Conservation (phyloP, 305 asterid genomes). For the Coffea humblotiana region DNA sequence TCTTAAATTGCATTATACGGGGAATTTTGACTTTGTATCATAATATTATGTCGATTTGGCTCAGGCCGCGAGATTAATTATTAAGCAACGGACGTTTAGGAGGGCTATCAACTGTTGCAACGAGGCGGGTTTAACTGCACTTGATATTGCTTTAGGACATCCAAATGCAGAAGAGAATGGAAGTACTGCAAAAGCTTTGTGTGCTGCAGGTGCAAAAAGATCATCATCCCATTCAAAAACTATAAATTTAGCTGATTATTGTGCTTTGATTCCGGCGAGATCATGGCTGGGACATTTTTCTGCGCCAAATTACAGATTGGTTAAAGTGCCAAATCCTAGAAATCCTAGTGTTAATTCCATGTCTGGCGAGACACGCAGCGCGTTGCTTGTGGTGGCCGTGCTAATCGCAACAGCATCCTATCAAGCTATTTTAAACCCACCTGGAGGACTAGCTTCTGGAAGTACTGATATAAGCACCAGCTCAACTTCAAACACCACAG, state of each 20-base stretch:
- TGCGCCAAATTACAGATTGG: not conserved
- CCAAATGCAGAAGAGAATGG: not conserved
- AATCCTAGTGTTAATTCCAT: not conserved
- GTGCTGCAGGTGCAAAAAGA: not conserved
- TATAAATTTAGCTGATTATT: not conserved
- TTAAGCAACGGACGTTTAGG: not conserved
- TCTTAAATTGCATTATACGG: no score
- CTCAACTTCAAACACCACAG: no score
- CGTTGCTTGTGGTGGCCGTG: slow-evolving; percentile 9
- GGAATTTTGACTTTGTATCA: no score
- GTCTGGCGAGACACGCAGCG: slow-evolving; percentile 1
- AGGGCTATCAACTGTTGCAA: not conserved
- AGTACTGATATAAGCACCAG: no score
- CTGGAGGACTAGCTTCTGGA: no score
- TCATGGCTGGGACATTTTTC: not conserved
- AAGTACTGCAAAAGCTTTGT: not conserved
- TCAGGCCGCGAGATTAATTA: slow-evolving; percentile 9
- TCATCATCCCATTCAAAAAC: not conserved
- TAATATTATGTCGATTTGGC: no score
- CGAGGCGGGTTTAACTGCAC: not conserved
- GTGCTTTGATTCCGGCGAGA: not conserved
- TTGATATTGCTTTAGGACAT: slow-evolving; percentile 3
- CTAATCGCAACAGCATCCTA: slow-evolving; percentile 10
- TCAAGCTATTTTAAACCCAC: not conserved
- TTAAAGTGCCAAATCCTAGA: not conserved